Base-by-base conservation (phyloP, 164 flowering plant species). In the Sextonia rubra region DNA sequence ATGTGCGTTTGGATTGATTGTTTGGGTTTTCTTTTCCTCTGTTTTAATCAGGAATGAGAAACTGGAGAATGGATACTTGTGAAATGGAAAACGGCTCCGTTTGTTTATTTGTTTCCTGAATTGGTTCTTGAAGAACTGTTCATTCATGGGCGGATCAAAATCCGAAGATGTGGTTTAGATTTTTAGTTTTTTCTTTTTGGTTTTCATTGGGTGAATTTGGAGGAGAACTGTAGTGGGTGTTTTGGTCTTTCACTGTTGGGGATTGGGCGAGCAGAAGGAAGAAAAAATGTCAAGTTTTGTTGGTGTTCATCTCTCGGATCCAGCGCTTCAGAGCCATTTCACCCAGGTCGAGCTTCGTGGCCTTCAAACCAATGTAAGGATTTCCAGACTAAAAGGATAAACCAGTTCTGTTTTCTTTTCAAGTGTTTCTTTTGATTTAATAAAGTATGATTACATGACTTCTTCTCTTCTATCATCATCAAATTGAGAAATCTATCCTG, bases 311-410 rank as follows among this genome's bases (percentile, higher is more conserved):
- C 90, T 90, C 61, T 87, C 91, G 60, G 95, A 90, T 87, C 87
- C 86, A 82, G 85, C 89, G 91, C 89, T 90, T 58, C 92, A 90
- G 32, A 86, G 88, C 80, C 95, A 90, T 61, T 90, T 90, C 82
- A 90, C 91, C 20, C 92, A 90, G 77, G 92, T 90, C 52, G 92
- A 89, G 80, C 86, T 90, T 71, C 88, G 89, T 1, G 61, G 83
- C 71, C 85, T 90, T 71, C 84, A 86, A 82, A 82, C 95, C 52
- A 85, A 82, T 73, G 95, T 89, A 69, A 79, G 75, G 44, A 24
- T 56, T 69, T 27, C 32, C 23, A 18, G 44, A 37, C 44, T 2
- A 37, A n/a, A 37, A 37, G 44, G 44, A 37, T 37, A 37, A 37
- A 37, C 8, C 44, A 7, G 6, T 37, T 37, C 8, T 37, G 44